Conservation (phyloP, 2,329 filamentous ascomycete species). For the Alternaria arborescens region DNA sequence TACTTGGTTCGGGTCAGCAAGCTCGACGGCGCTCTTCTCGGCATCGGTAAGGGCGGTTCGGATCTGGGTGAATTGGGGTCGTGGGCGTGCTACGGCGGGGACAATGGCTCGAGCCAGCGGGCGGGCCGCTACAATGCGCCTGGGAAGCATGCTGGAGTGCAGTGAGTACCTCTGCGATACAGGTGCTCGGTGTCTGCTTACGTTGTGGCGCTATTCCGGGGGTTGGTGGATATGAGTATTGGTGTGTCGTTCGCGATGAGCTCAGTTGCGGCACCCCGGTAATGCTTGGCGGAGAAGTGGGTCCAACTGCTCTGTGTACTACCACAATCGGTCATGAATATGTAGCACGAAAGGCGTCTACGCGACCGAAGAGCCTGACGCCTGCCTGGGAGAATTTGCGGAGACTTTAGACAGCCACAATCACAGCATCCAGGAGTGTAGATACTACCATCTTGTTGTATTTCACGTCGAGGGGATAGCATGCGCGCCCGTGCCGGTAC, state of each 20-base stretch:
- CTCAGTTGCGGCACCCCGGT: conserved; percentile 24
- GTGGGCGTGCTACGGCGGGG: conserved; percentile 39
- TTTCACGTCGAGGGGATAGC: conserved; percentile 9
- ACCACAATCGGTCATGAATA: conserved; percentile 2
- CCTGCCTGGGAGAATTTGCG: not conserved
- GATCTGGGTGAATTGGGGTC: conserved; percentile 48
- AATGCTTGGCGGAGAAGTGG: conserved; percentile 22
- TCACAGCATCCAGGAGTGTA: not conserved
- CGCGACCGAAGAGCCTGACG: conserved; percentile 9
- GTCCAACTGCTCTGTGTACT: conserved; percentile 17
- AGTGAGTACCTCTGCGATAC: conserved; percentile 53
- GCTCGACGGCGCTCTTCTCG: conserved; percentile 62
- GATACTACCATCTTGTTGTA: not conserved
- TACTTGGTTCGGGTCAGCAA: conserved; percentile 67
- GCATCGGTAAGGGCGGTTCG: conserved; percentile 46
- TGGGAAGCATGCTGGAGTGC: conserved; percentile 52
- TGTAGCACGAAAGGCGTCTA: conserved; percentile 18
- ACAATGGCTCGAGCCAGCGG: conserved; percentile 51
- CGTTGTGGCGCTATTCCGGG: conserved; percentile 36
- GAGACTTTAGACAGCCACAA: not conserved
- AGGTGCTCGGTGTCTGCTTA: conserved; percentile 30
- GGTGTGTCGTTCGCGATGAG: conserved; percentile 45
- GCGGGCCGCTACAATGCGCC: conserved; percentile 53
- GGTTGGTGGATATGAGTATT: conserved; percentile 26
- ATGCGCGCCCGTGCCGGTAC: conserved; percentile 19